Conservation (phyloP, 2,329 filamentous ascomycete genomes). For the Alternaria rosae region DNA sequence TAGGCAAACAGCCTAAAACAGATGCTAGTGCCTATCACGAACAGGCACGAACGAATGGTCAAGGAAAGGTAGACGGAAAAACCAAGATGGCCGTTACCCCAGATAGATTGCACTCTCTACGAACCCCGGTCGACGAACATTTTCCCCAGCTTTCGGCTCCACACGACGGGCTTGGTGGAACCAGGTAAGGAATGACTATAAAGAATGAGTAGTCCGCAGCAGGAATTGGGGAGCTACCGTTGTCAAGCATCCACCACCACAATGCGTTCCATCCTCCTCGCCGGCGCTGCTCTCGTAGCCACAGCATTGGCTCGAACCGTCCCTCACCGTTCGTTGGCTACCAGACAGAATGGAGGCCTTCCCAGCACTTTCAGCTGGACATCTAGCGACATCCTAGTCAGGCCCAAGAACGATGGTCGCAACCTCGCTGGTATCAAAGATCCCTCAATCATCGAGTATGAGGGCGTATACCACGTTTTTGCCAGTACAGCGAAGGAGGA, state of each 20-base stretch:
- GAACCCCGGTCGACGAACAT: background rate
- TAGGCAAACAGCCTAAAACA: slow-evolving; percentile 1
- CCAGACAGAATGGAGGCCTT: slow-evolving; percentile 17
- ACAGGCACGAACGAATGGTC: background rate
- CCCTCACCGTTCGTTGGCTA: background rate
- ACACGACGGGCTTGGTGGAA: background rate
- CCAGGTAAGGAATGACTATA: background rate
- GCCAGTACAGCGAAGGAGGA: slow-evolving; percentile 47
- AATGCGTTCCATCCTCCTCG: slow-evolving; percentile 15
- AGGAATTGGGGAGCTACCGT: background rate
- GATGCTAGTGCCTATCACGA: background rate
- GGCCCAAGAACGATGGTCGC: slow-evolving; percentile 39
- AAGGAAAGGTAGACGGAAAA: background rate
- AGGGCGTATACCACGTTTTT: slow-evolving; percentile 56
- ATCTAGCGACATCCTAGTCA: slow-evolving; percentile 36
- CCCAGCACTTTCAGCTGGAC: slow-evolving; percentile 43
- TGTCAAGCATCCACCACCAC: background rate
- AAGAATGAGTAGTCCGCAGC: background rate
- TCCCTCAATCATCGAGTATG: slow-evolving; percentile 42
- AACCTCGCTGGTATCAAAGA: slow-evolving; percentile 44
- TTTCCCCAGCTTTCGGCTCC: slow-evolving; percentile 1
- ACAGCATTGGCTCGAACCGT: slow-evolving; percentile 16
- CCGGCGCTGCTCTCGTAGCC: slow-evolving; percentile 15
- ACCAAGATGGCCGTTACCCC: background rate
- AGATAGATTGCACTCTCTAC: background rate